Evolutionary conservation across 306 rosid species (phyloP).

Genomic region (Prinsepia uniflora): DNA sequence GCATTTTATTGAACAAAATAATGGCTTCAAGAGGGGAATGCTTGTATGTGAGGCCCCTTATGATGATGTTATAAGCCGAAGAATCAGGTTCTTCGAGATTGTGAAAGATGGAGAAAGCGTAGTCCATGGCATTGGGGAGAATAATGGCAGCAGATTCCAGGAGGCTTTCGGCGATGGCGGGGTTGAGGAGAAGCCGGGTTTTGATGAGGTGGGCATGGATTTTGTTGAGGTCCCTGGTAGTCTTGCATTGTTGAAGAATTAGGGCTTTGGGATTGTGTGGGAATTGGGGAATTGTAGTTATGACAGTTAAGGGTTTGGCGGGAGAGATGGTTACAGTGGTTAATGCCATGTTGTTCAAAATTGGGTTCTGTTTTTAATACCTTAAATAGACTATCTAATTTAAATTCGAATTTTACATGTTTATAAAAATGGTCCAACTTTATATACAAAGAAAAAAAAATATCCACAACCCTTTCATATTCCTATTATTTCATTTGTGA

Average conservation of each 20-base stretch:
- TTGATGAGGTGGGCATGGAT: conserved; percentile 62
- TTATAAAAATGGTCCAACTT: too few species aligned
- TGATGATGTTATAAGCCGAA: conserved; percentile 46
- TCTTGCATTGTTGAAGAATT: conserved; percentile 47
- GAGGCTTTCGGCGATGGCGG: conserved; percentile 38
- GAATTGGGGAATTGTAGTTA: conserved; percentile 33
- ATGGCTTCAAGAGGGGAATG: conserved; percentile 40
- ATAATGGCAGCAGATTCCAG: conserved; percentile 57
- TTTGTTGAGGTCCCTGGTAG: conserved; percentile 45
- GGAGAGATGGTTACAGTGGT: conserved; percentile 26
- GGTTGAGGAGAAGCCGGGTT: conserved; percentile 51
- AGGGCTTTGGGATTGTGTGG: conserved; percentile 51
- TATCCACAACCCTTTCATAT: too few species aligned
- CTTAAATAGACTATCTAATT: too few species aligned
- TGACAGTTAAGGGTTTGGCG: conserved; percentile 25
- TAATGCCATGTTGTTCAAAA: conserved; percentile 18
- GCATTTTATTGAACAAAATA: conserved; percentile 45
- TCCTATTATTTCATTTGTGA: too few species aligned
- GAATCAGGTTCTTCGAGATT: conserved; percentile 30
- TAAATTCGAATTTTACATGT: too few species aligned
- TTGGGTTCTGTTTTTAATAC: background rate
- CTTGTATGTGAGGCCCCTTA: conserved; percentile 42
- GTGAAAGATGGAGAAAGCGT: conserved; percentile 48
- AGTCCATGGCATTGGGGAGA: conserved; percentile 45
- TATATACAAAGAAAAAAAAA: too few species aligned